A percentile compares a stretch with the other conserved stretches of the same genome.
Conservation (phyloP, 2,329 filamentous ascomycete species). For the Fusarium veterinarium region DNA sequence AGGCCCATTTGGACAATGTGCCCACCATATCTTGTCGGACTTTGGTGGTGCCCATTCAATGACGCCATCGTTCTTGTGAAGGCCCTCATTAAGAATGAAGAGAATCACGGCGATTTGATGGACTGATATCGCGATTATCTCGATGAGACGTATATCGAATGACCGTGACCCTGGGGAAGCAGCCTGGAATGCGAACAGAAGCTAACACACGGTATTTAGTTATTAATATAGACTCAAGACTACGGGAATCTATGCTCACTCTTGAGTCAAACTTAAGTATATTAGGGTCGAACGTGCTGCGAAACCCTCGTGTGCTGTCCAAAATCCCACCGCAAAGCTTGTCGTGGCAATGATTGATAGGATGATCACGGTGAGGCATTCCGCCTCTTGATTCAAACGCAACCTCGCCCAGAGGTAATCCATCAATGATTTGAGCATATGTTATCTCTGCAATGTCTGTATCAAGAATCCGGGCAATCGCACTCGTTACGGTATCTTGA, state of each 20-base stretch:
- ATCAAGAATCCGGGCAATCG: conserved; percentile 22
- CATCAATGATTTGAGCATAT: conserved; percentile 43
- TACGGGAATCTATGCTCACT: neutral
- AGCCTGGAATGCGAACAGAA: conserved; percentile 40
- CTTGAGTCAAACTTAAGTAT: conserved; percentile 17
- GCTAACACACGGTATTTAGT: conserved; percentile 12
- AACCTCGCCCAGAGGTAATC: conserved; percentile 23
- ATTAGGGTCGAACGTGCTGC: conserved; percentile 3
- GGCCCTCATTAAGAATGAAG: conserved; percentile 31
- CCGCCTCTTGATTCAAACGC: neutral
- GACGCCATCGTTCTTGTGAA: conserved; percentile 42
- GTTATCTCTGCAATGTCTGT: conserved; percentile 23
- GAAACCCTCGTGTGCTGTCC: conserved; percentile 29
- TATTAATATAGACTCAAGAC: fast-evolving
- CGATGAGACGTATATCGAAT: conserved; percentile 48
- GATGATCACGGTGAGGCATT: conserved; percentile 8
- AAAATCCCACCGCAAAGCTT: conserved; percentile 34
- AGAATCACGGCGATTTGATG: conserved; percentile 47
- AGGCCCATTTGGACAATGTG: conserved; percentile 13
- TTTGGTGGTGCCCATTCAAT: conserved; percentile 37
- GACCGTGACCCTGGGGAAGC: conserved; percentile 37
- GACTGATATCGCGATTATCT: conserved; percentile 45
- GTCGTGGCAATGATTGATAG: conserved; percentile 31
- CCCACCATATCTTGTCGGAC: conserved; percentile 4
- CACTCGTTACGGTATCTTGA: neutral